These are phyloP conservation scores for Dictyostelium discoideum DNA, from an alignment of 78 protist species.

Conservation along the genomic window DNA sequence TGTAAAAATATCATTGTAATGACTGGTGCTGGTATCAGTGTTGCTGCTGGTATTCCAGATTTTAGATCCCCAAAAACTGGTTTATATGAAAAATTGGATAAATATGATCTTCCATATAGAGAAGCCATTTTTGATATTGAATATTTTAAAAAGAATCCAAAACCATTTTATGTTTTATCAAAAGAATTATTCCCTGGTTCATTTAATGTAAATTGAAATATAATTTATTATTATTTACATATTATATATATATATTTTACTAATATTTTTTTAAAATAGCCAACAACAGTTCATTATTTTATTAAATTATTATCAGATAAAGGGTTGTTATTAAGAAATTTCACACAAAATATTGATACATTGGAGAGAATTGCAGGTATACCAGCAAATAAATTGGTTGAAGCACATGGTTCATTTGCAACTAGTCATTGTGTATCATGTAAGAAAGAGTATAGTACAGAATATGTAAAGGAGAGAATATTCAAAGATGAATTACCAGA, in stretches of 20 bases:
- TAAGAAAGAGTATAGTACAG: neutral
- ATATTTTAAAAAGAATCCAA: constrained; percentile 79
- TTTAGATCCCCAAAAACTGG: constrained; percentile 94
- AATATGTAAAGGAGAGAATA: constrained; percentile 17
- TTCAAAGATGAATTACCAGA: constrained; percentile 59
- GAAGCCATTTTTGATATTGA: constrained; percentile 84
- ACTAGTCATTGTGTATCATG: constrained; percentile 51
- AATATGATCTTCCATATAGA: constrained; percentile 90
- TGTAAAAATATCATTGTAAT: constrained; percentile 80
- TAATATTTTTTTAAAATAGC: constrained; percentile 17
- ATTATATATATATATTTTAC: neutral
- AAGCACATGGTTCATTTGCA: constrained; percentile 93
- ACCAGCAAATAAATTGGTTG: constrained; percentile 71
- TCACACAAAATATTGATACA: constrained; percentile 96
- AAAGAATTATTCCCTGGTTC: constrained; percentile 81
- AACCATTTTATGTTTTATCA: constrained; percentile 86
- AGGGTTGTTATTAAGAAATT: constrained; percentile 84
- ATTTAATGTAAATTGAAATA: neutral
- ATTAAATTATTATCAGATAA: constrained; percentile 76
- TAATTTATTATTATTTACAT: neutral
- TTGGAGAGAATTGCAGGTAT: constrained; percentile 91
- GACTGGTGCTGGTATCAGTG: constrained; percentile 83
- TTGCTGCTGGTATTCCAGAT: constrained; percentile 93
- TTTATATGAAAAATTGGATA: constrained; percentile 80
- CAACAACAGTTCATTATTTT: constrained; percentile 91